Percentiles rank a stretch among this genome's conserved stretches.
phyloP scores from a whole-genome alignment of 2,329 filamentous ascomycete genomes.

The Alternaria hordeiaustralica region DNA sequence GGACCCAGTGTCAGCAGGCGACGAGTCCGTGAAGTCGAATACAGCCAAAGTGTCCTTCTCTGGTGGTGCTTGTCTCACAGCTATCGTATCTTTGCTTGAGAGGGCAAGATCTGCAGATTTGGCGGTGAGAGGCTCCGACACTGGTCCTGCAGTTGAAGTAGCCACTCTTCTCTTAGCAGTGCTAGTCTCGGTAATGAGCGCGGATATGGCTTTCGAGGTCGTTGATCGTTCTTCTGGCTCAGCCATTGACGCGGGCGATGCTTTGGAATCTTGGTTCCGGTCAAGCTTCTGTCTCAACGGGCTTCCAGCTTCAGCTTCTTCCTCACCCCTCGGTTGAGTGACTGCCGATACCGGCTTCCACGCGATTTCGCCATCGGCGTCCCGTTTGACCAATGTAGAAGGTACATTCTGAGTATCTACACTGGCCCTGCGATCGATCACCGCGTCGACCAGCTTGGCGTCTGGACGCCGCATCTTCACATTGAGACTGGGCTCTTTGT shows the following conservation, averaged over 20 bases:
- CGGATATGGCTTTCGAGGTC: conserved; percentile 43
- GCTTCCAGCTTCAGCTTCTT: conserved; percentile 42
- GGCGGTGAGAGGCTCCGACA: conserved; percentile 4
- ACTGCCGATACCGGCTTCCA: conserved; percentile 39
- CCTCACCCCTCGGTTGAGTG: conserved; percentile 24
- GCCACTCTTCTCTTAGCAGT: conserved; percentile 31
- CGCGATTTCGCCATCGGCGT: conserved; percentile 27
- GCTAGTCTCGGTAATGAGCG: conserved; percentile 40
- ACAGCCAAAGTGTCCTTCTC: conserved; percentile 43
- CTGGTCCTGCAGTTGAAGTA: neutral
- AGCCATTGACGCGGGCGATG: conserved; percentile 10
- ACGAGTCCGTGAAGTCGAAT: conserved; percentile 48
- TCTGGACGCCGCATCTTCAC: conserved; percentile 58
- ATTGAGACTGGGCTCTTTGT: conserved; percentile 57
- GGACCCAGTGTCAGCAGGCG: conserved; percentile 27
- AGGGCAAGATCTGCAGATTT: conserved; percentile 4
- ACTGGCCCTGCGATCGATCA: conserved; percentile 40
- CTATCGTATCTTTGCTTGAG: conserved; percentile 4
- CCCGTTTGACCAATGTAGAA: conserved; percentile 37
- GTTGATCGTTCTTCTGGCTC: conserved; percentile 33
- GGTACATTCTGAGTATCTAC: conserved; percentile 32
- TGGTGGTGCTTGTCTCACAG: conserved; percentile 19
- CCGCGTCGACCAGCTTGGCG: conserved; percentile 56
- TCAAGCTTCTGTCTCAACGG: conserved; percentile 47
- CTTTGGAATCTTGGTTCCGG: conserved; percentile 27